Base-by-base conservation (phyloP, 2,329 filamentous ascomycete genomes). In the Atkinsonella hypoxylon region DNA sequence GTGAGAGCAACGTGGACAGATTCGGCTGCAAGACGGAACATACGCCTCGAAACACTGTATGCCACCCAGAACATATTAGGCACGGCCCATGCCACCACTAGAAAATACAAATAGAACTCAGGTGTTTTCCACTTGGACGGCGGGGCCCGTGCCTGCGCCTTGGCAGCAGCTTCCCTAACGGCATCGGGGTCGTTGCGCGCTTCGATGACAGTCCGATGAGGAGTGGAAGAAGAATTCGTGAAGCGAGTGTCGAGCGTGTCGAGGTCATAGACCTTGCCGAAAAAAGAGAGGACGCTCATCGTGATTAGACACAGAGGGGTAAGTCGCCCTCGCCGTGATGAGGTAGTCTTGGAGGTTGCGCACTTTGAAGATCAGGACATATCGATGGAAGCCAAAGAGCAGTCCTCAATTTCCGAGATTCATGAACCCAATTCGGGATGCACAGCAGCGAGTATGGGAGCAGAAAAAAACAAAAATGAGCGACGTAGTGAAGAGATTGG, bases 31-130 rank as follows among this genome's bases (percentile, higher is more conserved):
- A 11, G 26, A 20, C 13, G 15, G 43, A 41, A 72, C 75, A 52
- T 68, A 90, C 90, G 78, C 69, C 83, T 79, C 22, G 93, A 98
- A 44, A 95, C 89, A 68, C 87, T 80, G 58, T 89, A 87, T 10
- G 85, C 83, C n/a, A 84, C 75, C 73, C 89, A 95, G 69, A 95
- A 89, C 90, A 98, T 98, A 60, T 82, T 77, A 9, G 89, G 88
- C 26, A 97, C 75, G 50, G 74, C 75, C 6, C 79, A 63, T 31
- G 76, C 54, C 59, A 96, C 79, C 57, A 87, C 68, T 18, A 85
- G 45, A 58, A 83, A 85, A 71, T 98, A 97, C 49, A 89, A 59
- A 64, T 81, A 85, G 70, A 93, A 97, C 69, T 98, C 93, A 2
- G 78, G 76, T 0, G 89, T 94, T 22, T 76, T 80, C 91, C 91